A percentile compares a stretch with the other conserved stretches of the same genome.
phyloP scores from a whole-genome alignment of 305 asterid genomes.

The Solanum hybrid region DNA sequence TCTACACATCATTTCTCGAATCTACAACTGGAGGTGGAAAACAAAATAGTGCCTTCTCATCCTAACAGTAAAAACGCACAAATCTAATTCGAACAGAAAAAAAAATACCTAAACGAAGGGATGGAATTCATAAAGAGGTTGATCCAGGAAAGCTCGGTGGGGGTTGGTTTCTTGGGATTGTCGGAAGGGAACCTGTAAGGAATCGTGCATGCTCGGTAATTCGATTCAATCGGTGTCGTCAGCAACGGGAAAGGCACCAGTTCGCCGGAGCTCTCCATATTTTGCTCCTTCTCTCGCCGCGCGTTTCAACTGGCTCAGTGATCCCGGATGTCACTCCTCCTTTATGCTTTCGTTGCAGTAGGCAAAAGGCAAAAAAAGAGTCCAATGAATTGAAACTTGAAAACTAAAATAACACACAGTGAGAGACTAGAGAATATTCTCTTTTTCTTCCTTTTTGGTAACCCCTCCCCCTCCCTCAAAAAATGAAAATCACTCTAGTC shows the following conservation, averaged over 20 bases:
- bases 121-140: slow-evolving; percentile 72
- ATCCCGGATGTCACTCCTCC: not conserved
- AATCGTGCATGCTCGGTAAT: slow-evolving; percentile 85
- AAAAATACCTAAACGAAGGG: slow-evolving; percentile 63
- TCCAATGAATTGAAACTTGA: not conserved
- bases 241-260: slow-evolving; percentile 64
- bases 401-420: not conserved
- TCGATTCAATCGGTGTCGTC: slow-evolving; percentile 47
- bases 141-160: slow-evolving; percentile 85
- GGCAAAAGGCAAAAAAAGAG: not conserved
- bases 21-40: not conserved
- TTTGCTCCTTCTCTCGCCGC: not conserved
- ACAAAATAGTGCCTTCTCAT: not conserved
- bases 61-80: not conserved
- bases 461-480: not conserved
- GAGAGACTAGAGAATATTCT: not conserved
- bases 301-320: not conserved
- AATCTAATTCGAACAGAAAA: not conserved
- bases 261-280: slow-evolving; percentile 91
- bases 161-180: slow-evolving; percentile 77
- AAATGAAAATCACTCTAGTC: not conserved
- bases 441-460: not conserved
- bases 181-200: slow-evolving; percentile 95
- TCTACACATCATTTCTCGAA: not conserved
- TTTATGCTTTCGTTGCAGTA: not conserved